These are phyloP conservation scores for Aspergillus ochraceoroseus DNA, from an alignment of 2,329 filamentous ascomycete species.

Conservation along the genomic window DNA sequence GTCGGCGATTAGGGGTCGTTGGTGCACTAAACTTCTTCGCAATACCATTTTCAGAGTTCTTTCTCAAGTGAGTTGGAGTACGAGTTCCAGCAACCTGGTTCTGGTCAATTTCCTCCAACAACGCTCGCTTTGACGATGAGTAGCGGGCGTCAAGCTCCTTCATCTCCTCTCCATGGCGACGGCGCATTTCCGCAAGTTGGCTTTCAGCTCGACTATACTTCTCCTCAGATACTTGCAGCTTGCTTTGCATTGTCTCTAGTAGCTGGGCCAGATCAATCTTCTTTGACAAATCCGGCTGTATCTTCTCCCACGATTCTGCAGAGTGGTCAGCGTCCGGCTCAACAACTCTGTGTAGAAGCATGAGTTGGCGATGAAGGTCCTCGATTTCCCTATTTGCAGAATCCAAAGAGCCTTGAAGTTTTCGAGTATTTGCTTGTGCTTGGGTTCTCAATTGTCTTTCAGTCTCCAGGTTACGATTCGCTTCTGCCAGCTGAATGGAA, in stretches of 20 bases:
- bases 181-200: constrained; percentile 72
- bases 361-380: constrained; percentile 72
- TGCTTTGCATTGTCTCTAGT: constrained; percentile 82
- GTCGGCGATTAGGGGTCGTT: constrained; percentile 71
- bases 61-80: constrained; percentile 67
- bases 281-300: constrained; percentile 62
- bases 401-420: constrained; percentile 73
- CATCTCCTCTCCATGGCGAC: constrained; percentile 66
- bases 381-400: constrained; percentile 73
- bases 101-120: constrained; percentile 80
- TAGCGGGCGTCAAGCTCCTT: constrained; percentile 59
- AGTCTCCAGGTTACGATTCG: constrained; percentile 82
- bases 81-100: constrained; percentile 69
- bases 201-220: constrained; percentile 75
- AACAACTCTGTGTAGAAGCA: constrained; percentile 78
- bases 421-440: constrained; percentile 77
- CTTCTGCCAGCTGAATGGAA: constrained; percentile 78
- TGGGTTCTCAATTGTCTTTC: constrained; percentile 81
- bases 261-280: constrained; percentile 75
- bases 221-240: constrained; percentile 75
- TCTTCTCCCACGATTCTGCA: constrained; percentile 63
- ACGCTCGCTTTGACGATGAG: constrained; percentile 62
- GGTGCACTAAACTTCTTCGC: constrained; percentile 64
- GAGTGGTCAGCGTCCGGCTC: constrained; percentile 66
- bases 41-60: constrained; percentile 52